Base-by-base conservation (phyloP, 2,329 filamentous ascomycete genomes). In the Plectosphaerella sp. region DNA sequence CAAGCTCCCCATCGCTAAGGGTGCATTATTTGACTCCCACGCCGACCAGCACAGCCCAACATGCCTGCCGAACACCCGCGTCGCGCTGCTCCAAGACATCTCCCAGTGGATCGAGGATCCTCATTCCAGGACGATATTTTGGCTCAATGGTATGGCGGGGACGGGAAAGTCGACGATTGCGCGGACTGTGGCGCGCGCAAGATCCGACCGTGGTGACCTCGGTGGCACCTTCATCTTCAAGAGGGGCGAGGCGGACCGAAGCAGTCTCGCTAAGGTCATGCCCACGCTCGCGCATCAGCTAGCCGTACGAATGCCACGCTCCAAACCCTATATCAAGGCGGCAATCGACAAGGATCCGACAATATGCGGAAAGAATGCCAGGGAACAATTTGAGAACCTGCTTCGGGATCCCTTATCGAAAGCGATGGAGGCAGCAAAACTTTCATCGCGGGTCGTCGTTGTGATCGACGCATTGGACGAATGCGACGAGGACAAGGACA, bases 221-320 rank as follows among this genome's bases (percentile, higher is more conserved):
- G 64, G 61, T n/a, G 67, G 66, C 3, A 72, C 65, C 53, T 76
- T 77, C 56, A 75, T 76, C 60, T 78, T 77, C 59, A 73, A 72
- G 49, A 67, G 63, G 53, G 71, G 68, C 1, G 70, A 72, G 47
- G 60, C 58, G 4, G 69, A 75, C 54, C 64, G 69, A 22, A 65
- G 67, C 2, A 64, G 62, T 43, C 63, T 66, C 2, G 56, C 57
- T 4, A 64, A 61, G 47, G 62, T 78, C 37, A 65, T 78, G 14
- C 61, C 71, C 0, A 77, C 72, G 0, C 59, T 78, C 33, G 65
- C 68, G 5, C 9, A 28, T 9, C 25, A 28, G 9, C 25, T 28
- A 5, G 25, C 25, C 5, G 25, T 5, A 28, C 5, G 25, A 9
- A 9, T 28, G 25, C 25, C 25, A 5, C 5, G 25, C 25, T 5